Evolutionary conservation across 176 grass and related monocot genomes (phyloP).

Genomic region (Phragmites australis): DNA sequence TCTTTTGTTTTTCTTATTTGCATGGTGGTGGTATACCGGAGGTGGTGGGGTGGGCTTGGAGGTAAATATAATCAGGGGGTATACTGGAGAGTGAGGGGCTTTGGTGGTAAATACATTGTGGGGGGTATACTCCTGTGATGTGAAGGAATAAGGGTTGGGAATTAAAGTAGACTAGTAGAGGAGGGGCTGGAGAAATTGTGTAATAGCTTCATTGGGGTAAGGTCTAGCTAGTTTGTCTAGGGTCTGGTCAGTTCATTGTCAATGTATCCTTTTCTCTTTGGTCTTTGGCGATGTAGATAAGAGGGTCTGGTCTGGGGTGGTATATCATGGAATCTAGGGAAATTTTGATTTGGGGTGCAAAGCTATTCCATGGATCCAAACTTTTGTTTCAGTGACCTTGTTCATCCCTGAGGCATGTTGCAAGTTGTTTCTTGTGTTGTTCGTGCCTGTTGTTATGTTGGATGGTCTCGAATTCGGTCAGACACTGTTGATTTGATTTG

Average conservation of each 20-base stretch:
- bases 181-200: slow-evolving; percentile 43
- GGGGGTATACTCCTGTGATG: slow-evolving; percentile 72
- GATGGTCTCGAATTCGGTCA: background rate
- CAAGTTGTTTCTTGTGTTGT: background rate
- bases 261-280: slow-evolving; percentile 1
- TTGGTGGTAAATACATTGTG: slow-evolving; percentile 62
- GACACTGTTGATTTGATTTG: background rate
- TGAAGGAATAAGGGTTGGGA: slow-evolving; percentile 51
- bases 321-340: slow-evolving; percentile 35
- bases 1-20: slow-evolving; percentile 34
- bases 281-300: background rate
- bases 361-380: slow-evolving; percentile 35
- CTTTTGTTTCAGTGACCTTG: background rate
- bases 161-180: slow-evolving; percentile 21
- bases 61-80: slow-evolving; percentile 44
- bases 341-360: slow-evolving; percentile 39
- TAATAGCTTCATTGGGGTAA: slow-evolving; percentile 43
- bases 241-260: background rate
- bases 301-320: background rate
- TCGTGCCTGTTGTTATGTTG: background rate
- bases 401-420: background rate
- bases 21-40: slow-evolving; percentile 43
- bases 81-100: slow-evolving; percentile 46
- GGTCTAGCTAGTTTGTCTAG: slow-evolving; percentile 18
- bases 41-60: slow-evolving; percentile 35